These are phyloP conservation scores for Pholiota molesta DNA, from an alignment of 768 basidiomycete genomes.

Conservation along the genomic window DNA sequence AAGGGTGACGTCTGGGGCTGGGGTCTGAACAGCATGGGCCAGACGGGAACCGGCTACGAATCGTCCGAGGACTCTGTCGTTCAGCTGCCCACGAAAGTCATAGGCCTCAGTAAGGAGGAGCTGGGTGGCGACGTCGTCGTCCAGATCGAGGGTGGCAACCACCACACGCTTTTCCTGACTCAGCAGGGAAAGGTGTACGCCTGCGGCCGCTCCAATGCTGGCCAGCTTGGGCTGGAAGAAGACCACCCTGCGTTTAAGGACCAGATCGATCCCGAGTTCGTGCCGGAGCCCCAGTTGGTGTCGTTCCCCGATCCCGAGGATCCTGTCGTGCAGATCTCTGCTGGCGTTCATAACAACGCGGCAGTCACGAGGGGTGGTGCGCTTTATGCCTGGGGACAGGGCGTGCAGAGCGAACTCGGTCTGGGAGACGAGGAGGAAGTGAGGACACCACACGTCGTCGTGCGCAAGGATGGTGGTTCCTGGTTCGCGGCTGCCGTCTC, in stretches of 20 bases:
- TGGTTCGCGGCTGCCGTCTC: conserved; percentile 69
- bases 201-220: conserved; percentile 82
- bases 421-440: conserved; percentile 62
- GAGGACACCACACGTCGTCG: conserved; percentile 65
- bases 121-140: conserved; percentile 65
- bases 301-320: conserved; percentile 66
- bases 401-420: conserved; percentile 77
- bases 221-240: conserved; percentile 79
- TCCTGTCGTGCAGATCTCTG: conserved; percentile 64
- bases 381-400: conserved; percentile 78
- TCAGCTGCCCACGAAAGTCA: conserved; percentile 65
- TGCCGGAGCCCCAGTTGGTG: conserved; percentile 67
- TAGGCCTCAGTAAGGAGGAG: conserved; percentile 60
- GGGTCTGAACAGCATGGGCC: conserved; percentile 94
- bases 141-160: conserved; percentile 81
- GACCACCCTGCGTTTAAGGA: conserved; percentile 70
- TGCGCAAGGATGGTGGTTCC: conserved; percentile 70
- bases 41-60: conserved; percentile 64
- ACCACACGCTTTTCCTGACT: conserved; percentile 91
- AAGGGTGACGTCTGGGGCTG: conserved; percentile 88
- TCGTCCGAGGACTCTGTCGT: conserved; percentile 54
- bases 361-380: conserved; percentile 70
- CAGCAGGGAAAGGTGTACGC: conserved; percentile 82
- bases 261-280: conserved; percentile 55
- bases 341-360: conserved; percentile 74